Evolutionary conservation across 768 basidiomycete species (phyloP), one percentile per base, ranked within the genome.

Genomic region (Amanita exitialis): DNA sequence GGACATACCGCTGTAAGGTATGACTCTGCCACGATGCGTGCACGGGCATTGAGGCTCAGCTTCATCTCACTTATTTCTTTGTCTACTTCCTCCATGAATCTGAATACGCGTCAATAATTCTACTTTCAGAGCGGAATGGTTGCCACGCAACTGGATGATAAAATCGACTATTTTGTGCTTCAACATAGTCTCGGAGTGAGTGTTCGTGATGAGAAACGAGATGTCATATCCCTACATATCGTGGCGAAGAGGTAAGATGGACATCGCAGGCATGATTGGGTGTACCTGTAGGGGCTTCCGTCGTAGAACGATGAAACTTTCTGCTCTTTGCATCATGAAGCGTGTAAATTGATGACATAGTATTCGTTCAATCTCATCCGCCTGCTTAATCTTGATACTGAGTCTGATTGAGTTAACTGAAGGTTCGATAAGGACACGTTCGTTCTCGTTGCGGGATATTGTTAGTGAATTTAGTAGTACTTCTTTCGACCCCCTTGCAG

Each of bases 121-220:
- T 27, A 8, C 35, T 27, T 35, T 38, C 35, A 47, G 13, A 4
- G 51, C 44, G 25, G 4, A 9, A 41, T 45, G 38, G 12, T 9
- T 5, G n/a, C 15, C 9, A 70, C 83, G 44, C 56, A 44, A 95
- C 90, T 98, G 92, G 58, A 98, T 96, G 70, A 99, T 96, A 68
- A 99, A 99, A 70, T 99, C 96, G 34, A 99, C 96, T 47, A 99
- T 87, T 73, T 98, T 98, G 70, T 99, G 96, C 71, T 98, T 99
- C 58, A 98, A 75, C 96, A 99, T 98, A 8, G 90, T 94, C 66
- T 98, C 95, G 28, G 93, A 79, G 65, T 99, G 93, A 47, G 86
- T 83, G 67, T 98, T 96, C 52, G 95, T 97, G 64, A 99, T 94
- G 55, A 98, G 74, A 76, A 99, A 98, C 2, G 92, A 95, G 55